Conservation (phyloP, 78 protist species). For the Dictyostelium intermedium region DNA sequence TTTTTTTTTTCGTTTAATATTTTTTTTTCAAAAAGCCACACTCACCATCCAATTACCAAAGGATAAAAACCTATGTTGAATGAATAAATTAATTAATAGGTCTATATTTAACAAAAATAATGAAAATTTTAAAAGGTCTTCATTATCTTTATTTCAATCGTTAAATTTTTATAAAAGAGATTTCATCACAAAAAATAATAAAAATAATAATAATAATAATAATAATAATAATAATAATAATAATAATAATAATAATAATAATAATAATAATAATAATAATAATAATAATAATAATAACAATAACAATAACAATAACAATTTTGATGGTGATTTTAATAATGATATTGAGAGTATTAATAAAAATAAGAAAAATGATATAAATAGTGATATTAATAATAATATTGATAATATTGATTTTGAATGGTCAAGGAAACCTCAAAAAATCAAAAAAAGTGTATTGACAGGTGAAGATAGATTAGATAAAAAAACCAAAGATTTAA, state of each 20-base stretch:
- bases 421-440: background rate
- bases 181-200: background rate
- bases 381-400: background rate
- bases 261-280: too few relatives aligned
- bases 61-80: background rate
- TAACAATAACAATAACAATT: background rate
- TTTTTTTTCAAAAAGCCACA: too few relatives aligned
- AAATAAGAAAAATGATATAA: background rate
- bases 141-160: background rate
- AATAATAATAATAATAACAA: background rate
- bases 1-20: background rate
- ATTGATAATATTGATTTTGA: background rate
- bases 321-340: background rate
- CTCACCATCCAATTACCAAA: background rate
- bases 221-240: too few relatives aligned
- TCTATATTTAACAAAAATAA: background rate
- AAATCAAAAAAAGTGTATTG: conserved; percentile 8
- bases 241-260: too few relatives aligned
- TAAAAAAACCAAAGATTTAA: background rate
- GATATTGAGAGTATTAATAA: background rate
- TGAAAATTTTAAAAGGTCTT: background rate
- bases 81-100: background rate
- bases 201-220: too few relatives aligned
- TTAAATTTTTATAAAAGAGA: background rate
- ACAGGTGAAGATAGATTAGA: background rate